A percentile compares a stretch with the other conserved stretches of the same genome.
Evolutionary conservation across 2,329 filamentous ascomycete species (phyloP).

Genomic region (Pestalotiopsis sp.): DNA sequence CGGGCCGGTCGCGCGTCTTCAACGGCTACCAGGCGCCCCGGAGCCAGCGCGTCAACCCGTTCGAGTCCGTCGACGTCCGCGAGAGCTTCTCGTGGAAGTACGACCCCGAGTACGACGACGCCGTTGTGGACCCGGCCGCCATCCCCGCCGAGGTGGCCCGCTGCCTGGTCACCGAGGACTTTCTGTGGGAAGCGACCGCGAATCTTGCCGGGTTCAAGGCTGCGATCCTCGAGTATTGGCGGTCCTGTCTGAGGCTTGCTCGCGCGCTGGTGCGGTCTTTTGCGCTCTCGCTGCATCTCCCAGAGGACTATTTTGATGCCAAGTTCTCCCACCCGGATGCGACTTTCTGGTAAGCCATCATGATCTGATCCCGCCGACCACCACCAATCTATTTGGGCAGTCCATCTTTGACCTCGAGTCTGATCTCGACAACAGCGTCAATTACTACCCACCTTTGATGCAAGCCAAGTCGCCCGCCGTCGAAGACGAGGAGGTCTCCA

Average conservation of each 20-base stretch:
- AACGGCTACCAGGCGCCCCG: slow-evolving; percentile 40
- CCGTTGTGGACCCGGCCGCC: slow-evolving; percentile 31
- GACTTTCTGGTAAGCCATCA: slow-evolving; percentile 31
- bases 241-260: slow-evolving; percentile 36
- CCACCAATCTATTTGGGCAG: slow-evolving; percentile 34
- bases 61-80: slow-evolving; percentile 30
- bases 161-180: slow-evolving; percentile 20
- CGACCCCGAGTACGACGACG: slow-evolving; percentile 30
- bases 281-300: slow-evolving; percentile 41
- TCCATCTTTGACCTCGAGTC: neutral
- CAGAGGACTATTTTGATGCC: slow-evolving; percentile 42
- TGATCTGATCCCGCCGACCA: too few relatives aligned
- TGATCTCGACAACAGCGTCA: neutral
- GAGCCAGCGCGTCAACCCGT: slow-evolving; percentile 25
- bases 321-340: slow-evolving; percentile 34
- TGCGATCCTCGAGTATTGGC: slow-evolving; percentile 36
- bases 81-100: slow-evolving; percentile 39
- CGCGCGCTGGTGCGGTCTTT: slow-evolving; percentile 41
- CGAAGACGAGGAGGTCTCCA: slow-evolving; percentile 28
- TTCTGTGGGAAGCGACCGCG: slow-evolving; percentile 26
- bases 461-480: slow-evolving; percentile 23
- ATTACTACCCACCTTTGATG: slow-evolving; percentile 44
- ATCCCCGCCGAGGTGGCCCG: slow-evolving; percentile 6
- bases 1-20: slow-evolving; percentile 39
- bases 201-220: slow-evolving; percentile 38